Percentiles rank a stretch among this genome's conserved stretches.
Evolutionary conservation across 2,329 filamentous ascomycete species (phyloP).

Genomic region (Verruconis gallopava): DNA sequence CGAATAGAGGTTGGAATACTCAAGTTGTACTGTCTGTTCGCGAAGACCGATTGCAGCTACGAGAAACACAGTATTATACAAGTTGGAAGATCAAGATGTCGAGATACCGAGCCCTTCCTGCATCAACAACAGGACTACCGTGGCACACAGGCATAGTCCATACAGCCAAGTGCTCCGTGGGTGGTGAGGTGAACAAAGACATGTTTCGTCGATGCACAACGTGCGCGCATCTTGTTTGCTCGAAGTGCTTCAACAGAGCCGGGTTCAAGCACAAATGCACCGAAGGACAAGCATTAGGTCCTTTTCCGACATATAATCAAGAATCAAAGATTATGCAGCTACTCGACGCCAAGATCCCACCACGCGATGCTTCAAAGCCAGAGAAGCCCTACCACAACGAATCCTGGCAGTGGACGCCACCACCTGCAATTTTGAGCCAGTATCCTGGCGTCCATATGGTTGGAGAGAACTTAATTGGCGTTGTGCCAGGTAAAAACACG

Average conservation of each 20-base stretch:
- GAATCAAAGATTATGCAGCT: neutral
- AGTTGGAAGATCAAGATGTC: too few relatives aligned
- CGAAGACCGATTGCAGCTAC: too few relatives aligned
- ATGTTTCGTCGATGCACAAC: neutral
- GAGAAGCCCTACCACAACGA: neutral
- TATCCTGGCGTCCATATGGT: too few relatives aligned
- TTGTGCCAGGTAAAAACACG: too few relatives aligned
- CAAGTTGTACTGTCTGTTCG: too few relatives aligned
- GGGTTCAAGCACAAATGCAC: neutral
- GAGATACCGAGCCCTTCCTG: too few relatives aligned
- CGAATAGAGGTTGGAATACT: too few relatives aligned
- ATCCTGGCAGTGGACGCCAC: neutral
- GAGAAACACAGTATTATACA: too few relatives aligned
- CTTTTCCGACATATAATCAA: neutral
- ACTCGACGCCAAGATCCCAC: neutral
- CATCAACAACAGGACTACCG: neutral
- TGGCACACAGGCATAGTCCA: neutral
- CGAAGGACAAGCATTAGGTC: neutral
- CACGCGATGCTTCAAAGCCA: neutral
- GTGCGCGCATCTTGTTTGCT: neutral
- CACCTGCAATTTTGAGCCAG: slow-evolving; percentile 10
- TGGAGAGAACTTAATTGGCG: too few relatives aligned
- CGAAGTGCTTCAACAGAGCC: neutral
- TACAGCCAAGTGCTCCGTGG: neutral
- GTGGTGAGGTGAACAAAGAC: neutral